Evolutionary conservation across 495 filamentous ascomycete species (phyloP).

Genomic region (Xylaria venustula): DNA sequence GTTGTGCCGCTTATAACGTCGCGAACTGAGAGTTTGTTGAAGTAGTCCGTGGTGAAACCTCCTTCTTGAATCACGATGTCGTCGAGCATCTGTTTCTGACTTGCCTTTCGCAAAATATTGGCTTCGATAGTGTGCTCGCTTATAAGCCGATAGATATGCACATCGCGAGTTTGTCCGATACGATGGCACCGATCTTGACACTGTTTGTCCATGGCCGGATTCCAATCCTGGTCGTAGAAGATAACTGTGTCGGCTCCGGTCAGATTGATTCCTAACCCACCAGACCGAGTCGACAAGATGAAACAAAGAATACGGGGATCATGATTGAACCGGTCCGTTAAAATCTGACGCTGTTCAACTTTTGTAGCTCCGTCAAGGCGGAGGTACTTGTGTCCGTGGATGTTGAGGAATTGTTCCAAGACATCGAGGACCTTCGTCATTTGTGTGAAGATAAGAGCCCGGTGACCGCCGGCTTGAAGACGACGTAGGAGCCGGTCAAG

Average conservation of each 20-base stretch:
- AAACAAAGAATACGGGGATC: slow-evolving; percentile 89
- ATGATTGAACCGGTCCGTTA: slow-evolving; percentile 96
- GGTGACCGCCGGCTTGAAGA: slow-evolving; percentile 85
- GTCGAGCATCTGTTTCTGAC: slow-evolving; percentile 96
- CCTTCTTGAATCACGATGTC: slow-evolving; percentile 98
- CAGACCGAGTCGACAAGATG: slow-evolving; percentile 92
- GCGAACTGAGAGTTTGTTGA: slow-evolving; percentile 73
- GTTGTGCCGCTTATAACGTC: slow-evolving; percentile 59
- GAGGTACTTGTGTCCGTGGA: slow-evolving; percentile 94
- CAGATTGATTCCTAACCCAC: slow-evolving; percentile 92
- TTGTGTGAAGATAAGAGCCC: slow-evolving; percentile 96
- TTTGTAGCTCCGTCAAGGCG: slow-evolving; percentile 94
- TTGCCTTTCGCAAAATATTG: slow-evolving; percentile 94
- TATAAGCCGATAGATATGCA: slow-evolving; percentile 97
- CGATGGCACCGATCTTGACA: slow-evolving; percentile 98
- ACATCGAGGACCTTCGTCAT: slow-evolving; percentile 99
- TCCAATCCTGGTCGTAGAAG: slow-evolving; percentile 99
- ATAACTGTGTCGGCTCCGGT: slow-evolving; percentile 98
- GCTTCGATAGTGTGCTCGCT: slow-evolving; percentile 98
- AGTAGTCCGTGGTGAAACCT: slow-evolving; percentile 97
- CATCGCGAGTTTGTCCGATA: slow-evolving; percentile 96
- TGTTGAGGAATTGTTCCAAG: slow-evolving; percentile 95
- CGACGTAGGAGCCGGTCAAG: slow-evolving; percentile 84
- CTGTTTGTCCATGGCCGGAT: slow-evolving; percentile 99
- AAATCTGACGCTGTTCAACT: slow-evolving; percentile 89